Conservation (phyloP, 23 red algal genomes). For the Gracilaria gracilis region DNA sequence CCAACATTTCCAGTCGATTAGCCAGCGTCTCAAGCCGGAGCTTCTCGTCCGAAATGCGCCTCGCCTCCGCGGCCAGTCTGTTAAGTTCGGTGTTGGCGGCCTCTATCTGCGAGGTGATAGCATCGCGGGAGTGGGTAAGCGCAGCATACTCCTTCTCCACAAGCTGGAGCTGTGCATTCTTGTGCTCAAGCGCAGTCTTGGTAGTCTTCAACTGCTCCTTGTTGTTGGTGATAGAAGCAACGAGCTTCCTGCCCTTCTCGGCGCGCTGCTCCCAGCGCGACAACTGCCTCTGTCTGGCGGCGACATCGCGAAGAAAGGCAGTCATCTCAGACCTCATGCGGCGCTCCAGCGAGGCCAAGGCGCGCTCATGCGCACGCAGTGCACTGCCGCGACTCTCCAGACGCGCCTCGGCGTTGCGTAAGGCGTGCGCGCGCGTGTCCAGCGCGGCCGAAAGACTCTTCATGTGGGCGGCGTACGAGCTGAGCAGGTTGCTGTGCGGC, state of each 20-base stretch:
- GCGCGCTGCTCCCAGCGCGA: constrained; percentile 40
- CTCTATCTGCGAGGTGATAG: neutral
- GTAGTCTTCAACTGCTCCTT: constrained; percentile 19
- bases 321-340: constrained; percentile 34
- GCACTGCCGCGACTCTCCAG: constrained; percentile 32
- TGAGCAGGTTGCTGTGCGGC: constrained; percentile 33
- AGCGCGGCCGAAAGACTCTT: constrained; percentile 43
- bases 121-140: neutral
- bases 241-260: constrained; percentile 36
- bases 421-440: constrained; percentile 30
- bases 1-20: constrained; percentile 8
- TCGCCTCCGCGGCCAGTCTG: constrained; percentile 6
- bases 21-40: constrained; percentile 15
- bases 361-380: neutral
- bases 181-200: constrained; percentile 26
- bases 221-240: constrained; percentile 17
- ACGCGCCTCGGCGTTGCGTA: constrained; percentile 21
- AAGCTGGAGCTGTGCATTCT: constrained; percentile 12
- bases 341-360: constrained; percentile 2
- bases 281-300: constrained; percentile 22
- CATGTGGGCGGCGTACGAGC: constrained; percentile 36
- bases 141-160: constrained; percentile 35
- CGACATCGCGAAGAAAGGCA: constrained; percentile 21
- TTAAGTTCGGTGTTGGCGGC: neutral
- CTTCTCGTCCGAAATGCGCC: constrained; percentile 29